Conservation (phyloP, 2,329 filamentous ascomycete genomes). For the Neurospora crassa region DNA sequence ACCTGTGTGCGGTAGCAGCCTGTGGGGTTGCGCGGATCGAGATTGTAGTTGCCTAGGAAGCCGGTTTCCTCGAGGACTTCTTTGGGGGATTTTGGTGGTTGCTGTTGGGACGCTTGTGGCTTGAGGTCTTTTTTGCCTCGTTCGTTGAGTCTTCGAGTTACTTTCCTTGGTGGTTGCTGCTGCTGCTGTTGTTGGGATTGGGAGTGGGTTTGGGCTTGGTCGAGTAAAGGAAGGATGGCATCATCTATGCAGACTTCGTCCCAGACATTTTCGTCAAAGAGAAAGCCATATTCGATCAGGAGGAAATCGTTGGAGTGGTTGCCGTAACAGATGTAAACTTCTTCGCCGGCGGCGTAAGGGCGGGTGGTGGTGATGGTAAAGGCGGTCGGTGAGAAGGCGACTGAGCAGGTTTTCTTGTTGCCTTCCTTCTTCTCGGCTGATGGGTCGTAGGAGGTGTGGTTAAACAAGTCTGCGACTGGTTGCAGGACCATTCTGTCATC, state of each 20-base stretch:
- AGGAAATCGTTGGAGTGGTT: slow-evolving; percentile 63
- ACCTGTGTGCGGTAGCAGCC: slow-evolving; percentile 49
- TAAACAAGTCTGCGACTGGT: slow-evolving; percentile 67
- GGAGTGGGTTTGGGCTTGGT: not conserved
- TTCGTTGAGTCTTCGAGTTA: slow-evolving; percentile 16
- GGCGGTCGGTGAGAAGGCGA: slow-evolving; percentile 36
- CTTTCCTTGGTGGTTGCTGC: slow-evolving; percentile 6
- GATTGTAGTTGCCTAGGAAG: slow-evolving; percentile 41
- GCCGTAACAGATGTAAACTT: slow-evolving; percentile 63
- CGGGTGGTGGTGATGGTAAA: slow-evolving; percentile 46
- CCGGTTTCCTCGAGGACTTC: slow-evolving; percentile 32
- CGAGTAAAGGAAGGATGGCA: slow-evolving; percentile 29
- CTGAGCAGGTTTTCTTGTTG: slow-evolving; percentile 34
- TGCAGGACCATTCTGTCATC: slow-evolving; percentile 58
- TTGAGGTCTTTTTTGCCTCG: not conserved
- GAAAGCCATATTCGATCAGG: slow-evolving; percentile 56
- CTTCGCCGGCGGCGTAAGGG: slow-evolving; percentile 46
- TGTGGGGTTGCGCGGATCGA: slow-evolving; percentile 32
- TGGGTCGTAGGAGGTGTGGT: slow-evolving; percentile 28
- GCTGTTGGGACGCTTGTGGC: not conserved
- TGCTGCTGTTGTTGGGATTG: not conserved
- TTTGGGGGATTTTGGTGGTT: slow-evolving; percentile 20
- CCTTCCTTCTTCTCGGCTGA: slow-evolving; percentile 16
- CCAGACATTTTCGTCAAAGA: slow-evolving; percentile 36
- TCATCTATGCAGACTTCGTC: slow-evolving; percentile 41